Evolutionary conservation across 108 stramenopile species (phyloP).

Genomic region (Nitzschia palea): DNA sequence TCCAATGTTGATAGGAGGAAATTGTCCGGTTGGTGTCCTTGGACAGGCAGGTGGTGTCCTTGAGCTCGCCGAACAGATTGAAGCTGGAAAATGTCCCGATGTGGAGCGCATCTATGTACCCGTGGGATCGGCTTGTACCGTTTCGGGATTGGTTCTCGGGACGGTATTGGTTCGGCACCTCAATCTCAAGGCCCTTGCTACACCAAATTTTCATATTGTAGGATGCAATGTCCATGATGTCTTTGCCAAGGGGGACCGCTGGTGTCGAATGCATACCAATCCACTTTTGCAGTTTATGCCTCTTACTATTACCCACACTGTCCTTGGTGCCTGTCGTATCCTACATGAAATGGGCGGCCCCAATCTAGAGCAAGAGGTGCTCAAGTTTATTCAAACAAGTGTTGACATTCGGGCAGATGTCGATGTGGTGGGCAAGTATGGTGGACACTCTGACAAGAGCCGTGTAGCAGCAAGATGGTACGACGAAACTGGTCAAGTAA

Average conservation of each 20-base stretch:
- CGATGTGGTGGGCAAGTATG: constrained; percentile 3
- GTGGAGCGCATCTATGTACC: not conserved
- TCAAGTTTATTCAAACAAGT: not conserved
- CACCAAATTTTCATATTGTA: not conserved
- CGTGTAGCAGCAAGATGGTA: not conserved
- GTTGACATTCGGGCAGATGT: not conserved
- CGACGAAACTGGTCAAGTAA: constrained; percentile 1
- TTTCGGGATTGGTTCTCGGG: not conserved
- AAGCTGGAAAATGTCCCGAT: not conserved
- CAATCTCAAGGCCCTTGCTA: not conserved
- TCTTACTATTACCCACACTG: not conserved
- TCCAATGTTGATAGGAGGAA: constrained; percentile 3
- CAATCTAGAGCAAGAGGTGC: not conserved
- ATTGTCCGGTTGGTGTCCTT: not conserved
- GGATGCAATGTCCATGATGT: constrained; percentile 1
- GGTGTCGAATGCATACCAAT: not conserved
- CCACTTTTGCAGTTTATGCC: not conserved
- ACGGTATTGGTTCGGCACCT: not conserved
- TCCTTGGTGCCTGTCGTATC: not conserved
- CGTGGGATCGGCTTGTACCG: not conserved
- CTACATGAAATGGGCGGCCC: constrained; percentile 6
- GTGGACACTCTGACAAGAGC: not conserved
- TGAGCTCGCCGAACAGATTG: constrained; percentile 1
- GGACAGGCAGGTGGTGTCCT: not conserved
- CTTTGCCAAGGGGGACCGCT: not conserved